These are phyloP conservation scores for Brassica carinata DNA, from an alignment of 345 rosid genomes.

Conservation along the genomic window DNA sequence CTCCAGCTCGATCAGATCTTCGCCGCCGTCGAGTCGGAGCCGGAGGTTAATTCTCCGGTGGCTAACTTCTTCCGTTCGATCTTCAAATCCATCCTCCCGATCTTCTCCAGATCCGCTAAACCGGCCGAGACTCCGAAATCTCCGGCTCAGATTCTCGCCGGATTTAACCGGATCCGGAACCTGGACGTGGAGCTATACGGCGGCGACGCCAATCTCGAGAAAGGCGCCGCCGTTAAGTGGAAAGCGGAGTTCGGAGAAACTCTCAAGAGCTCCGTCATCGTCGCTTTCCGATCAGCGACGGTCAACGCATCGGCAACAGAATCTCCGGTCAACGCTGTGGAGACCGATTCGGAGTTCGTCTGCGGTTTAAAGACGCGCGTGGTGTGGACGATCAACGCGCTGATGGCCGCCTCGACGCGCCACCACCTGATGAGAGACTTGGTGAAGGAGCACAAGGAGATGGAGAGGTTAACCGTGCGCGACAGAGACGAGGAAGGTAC, in stretches of 20 bases:
- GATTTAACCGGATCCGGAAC: constrained; percentile 40
- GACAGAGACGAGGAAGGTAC: constrained; percentile 40
- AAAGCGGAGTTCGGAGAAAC: constrained; percentile 39
- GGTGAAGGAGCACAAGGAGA: constrained; percentile 42
- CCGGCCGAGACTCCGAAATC: constrained; percentile 15
- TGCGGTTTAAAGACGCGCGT: constrained; percentile 44
- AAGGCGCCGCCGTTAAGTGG: constrained; percentile 44
- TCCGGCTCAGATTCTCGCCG: constrained; percentile 40
- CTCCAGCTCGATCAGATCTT: constrained; percentile 42
- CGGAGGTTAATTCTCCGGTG: constrained; percentile 32
- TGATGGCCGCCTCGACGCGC: constrained; percentile 42
- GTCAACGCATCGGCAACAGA: constrained; percentile 25
- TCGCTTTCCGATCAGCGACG: constrained; percentile 40
- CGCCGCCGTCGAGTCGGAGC: constrained; percentile 28
- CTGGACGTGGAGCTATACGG: constrained; percentile 39
- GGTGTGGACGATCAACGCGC: constrained; percentile 44
- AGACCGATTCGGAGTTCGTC: constrained; percentile 37
- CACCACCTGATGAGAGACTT: constrained; percentile 37
- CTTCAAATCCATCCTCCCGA: constrained; percentile 38
- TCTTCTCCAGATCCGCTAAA: constrained; percentile 15
- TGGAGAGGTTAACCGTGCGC: constrained; percentile 25
- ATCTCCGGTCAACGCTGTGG: constrained; percentile 18
- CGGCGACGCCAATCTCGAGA: constrained; percentile 39
- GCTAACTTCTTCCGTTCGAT: constrained; percentile 34
- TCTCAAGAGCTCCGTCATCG: constrained; percentile 41